Evolutionary conservation across 2,329 filamentous ascomycete species (phyloP), one percentile per base, ranked within the genome.

Genomic region (Hymenoscyphus infarciens): DNA sequence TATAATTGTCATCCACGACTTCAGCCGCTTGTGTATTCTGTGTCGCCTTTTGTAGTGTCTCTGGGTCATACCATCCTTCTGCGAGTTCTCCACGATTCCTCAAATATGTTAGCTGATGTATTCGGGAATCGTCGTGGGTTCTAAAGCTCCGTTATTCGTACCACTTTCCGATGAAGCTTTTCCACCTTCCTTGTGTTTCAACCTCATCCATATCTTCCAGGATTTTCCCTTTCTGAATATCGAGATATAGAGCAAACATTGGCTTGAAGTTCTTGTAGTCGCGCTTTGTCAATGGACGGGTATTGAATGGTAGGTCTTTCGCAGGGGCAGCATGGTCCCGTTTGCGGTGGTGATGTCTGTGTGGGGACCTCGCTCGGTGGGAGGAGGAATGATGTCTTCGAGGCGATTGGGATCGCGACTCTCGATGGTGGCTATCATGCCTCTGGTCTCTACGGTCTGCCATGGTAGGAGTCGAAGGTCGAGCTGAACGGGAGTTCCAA

Each of bases 31-130:
- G 56, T 7, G 66, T 57, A 57, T 63, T 59, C 64, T 66, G 70
- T 29, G 69, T 55, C 10, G 73, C 70, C 66, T 72, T 74, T 10
- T 75, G 74, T 33, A 74, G 67, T 8, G 77, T 90, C 63, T 83
- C 83, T 7, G 92, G 90, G 72, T 96, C 91, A 76, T 98, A 99
- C 94, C 94, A 99, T 56, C 91, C 91, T 75, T 94, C 89, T 4
- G 90, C 89, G 66, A 98, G 80, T 77, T 94, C 91, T 73, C 87
- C 89, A 70, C 86, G 85, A 78, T 99, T 99, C 87, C 87, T 89
- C 74, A 71, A 69, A 69, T 69, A 75, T 75, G 78, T 86, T 75
- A 86, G 81, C 57, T 57, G 52, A 57, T 39, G n/a, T 61, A 54
- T 57, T 49, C 39, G 19, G 45, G 5, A 52, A 15, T 29, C n/a